These are phyloP conservation scores for Geoglossum cookeanum DNA, from an alignment of 2,329 filamentous ascomycete genomes.

Conservation along the genomic window DNA sequence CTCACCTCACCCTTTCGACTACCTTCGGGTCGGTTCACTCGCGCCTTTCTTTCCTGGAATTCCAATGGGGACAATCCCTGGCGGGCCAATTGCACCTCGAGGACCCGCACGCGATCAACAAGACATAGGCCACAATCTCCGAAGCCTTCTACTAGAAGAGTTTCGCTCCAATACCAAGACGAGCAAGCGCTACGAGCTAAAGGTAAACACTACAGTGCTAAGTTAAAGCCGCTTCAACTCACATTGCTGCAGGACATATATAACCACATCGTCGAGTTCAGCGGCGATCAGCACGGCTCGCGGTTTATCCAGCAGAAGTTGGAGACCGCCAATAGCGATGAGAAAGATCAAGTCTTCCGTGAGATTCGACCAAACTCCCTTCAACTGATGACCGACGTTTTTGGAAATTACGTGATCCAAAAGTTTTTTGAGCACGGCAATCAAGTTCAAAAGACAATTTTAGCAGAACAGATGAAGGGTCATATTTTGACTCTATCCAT, in stretches of 20 bases:
- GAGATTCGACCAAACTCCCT: conserved; percentile 73
- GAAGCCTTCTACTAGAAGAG: conserved; percentile 59
- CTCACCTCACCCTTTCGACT: conserved; percentile 18
- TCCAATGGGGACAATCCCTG: conserved; percentile 6
- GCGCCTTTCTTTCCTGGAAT: conserved; percentile 18
- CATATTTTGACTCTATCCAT: conserved; percentile 62
- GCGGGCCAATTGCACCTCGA: conserved; percentile 19
- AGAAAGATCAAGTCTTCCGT: conserved; percentile 76
- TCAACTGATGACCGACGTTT: conserved; percentile 88
- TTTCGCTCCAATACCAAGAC: conserved; percentile 59
- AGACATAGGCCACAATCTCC: conserved; percentile 39
- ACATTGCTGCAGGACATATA: conserved; percentile 47
- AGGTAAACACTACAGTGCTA: conserved; percentile 27
- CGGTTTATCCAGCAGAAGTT: conserved; percentile 90
- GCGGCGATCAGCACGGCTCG: conserved; percentile 87
- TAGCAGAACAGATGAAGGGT: conserved; percentile 75
- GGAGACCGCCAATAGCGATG: conserved; percentile 82
- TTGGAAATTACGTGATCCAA: conserved; percentile 96
- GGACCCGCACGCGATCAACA: conserved; percentile 31
- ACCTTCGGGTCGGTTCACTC: conserved; percentile 16
- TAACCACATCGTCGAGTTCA: conserved; percentile 77
- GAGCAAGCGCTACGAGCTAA: conserved; percentile 61
- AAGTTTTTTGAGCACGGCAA: conserved; percentile 95
- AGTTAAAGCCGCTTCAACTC: neutral
- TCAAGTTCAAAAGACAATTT: conserved; percentile 73